These are phyloP conservation scores for Neurospora sp. DNA, from an alignment of 2,329 filamentous ascomycete genomes.

Conservation along the genomic window DNA sequence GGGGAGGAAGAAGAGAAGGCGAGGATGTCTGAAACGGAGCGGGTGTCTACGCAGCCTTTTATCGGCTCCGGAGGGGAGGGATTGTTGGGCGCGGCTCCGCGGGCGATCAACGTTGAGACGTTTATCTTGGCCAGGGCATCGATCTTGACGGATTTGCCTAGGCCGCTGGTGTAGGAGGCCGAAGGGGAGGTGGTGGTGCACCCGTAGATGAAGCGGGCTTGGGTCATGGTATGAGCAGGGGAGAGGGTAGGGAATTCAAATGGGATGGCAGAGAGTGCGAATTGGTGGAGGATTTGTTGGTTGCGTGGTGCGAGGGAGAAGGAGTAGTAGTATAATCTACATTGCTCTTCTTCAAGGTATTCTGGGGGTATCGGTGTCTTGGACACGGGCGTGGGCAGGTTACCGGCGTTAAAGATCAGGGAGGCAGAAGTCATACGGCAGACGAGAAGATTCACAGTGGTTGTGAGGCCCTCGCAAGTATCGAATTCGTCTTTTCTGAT, in stretches of 20 bases:
- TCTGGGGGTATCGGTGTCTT: conserved; percentile 23
- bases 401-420: conserved; percentile 54
- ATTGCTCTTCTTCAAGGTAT: conserved; percentile 51
- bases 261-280: conserved; percentile 52
- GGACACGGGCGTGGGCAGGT: conserved; percentile 44
- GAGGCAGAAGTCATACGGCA: conserved; percentile 58
- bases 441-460: conserved; percentile 51
- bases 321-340: conserved; percentile 58
- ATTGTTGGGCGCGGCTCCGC: conserved; percentile 28
- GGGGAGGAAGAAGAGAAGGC: conserved; percentile 17
- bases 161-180: conserved; percentile 45
- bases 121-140: conserved; percentile 56
- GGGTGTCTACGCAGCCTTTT: conserved; percentile 51
- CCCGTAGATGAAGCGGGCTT: conserved; percentile 54
- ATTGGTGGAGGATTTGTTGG: conserved; percentile 39
- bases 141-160: conserved; percentile 57
- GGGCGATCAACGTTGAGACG: conserved; percentile 38
- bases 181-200: conserved; percentile 44
- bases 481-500: conserved; percentile 19
- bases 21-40: conserved; percentile 43
- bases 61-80: conserved; percentile 33
- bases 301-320: conserved; percentile 35
- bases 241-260: conserved; percentile 59
- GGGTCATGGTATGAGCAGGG: conserved; percentile 43
- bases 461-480: conserved; percentile 4